A percentile compares a stretch with the other conserved stretches of the same genome.
These are phyloP conservation scores for Choiromyces venosus DNA, from an alignment of 495 filamentous ascomycete genomes.

Conservation along the genomic window DNA sequence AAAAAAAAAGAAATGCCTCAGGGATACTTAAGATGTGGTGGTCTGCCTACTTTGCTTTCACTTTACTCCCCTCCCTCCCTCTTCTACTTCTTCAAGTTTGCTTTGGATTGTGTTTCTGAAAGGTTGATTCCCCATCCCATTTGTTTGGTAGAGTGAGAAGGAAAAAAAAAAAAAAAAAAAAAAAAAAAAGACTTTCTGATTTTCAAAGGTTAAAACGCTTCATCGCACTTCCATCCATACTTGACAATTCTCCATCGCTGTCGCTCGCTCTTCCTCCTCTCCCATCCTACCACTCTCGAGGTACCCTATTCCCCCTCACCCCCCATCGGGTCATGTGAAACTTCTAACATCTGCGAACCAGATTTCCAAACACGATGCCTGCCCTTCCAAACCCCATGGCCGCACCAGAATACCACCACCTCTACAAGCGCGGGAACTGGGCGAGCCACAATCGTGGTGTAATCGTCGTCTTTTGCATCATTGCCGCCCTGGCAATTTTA, in stretches of 20 bases:
- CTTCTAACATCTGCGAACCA: not conserved
- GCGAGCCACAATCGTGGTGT: conserved; percentile 51
- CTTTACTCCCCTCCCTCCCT: too few species aligned
- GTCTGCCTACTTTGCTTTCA: not conserved
- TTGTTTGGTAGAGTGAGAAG: too few species aligned
- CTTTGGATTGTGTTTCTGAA: not conserved
- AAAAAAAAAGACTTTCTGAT: not conserved
- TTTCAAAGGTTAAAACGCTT: not conserved
- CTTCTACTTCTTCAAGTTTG: not conserved
- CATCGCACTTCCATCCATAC: not conserved
- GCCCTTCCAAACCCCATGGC: conserved; percentile 10
- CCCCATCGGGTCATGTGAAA: not conserved
- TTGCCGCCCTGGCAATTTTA: conserved; percentile 51
- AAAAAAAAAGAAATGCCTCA: conserved; percentile 1
- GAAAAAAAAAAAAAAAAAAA: not conserved
- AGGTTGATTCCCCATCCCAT: not conserved
- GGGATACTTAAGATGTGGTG: not conserved
- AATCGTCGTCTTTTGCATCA: conserved; percentile 56
- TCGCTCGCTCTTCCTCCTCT: not conserved
- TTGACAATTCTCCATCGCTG: not conserved
- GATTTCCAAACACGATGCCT: conserved; percentile 17
- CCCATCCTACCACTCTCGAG: not conserved
- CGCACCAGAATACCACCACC: conserved; percentile 3
- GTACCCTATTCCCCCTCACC: not conserved
- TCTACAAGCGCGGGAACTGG: conserved; percentile 53